phyloP scores from a whole-genome alignment of 1,139 yeast genomes.

The Hansenula anomala region DNA sequence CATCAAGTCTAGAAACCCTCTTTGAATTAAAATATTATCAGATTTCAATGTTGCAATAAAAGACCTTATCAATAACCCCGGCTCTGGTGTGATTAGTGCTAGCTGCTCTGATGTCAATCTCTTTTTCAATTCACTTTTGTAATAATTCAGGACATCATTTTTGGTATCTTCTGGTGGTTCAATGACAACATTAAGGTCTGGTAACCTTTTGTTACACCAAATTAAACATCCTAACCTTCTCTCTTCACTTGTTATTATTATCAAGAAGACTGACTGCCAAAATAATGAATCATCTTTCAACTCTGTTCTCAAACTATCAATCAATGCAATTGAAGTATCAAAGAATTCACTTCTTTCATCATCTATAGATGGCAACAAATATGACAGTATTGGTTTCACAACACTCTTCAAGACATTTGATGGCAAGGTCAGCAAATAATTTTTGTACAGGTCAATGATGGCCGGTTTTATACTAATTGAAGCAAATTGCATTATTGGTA shows the following conservation, averaged over 20 bases:
- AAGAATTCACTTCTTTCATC: conserved; percentile 88
- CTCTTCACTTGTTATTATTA: conserved; percentile 74
- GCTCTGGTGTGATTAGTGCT: conserved; percentile 61
- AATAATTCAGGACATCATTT: conserved; percentile 9
- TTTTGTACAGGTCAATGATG: conserved; percentile 55
- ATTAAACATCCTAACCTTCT: conserved; percentile 77
- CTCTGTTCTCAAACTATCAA: conserved; percentile 56
- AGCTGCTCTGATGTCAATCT: conserved; percentile 11
- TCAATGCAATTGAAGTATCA: conserved; percentile 48
- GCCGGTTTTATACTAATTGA: conserved; percentile 84
- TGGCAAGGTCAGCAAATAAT: conserved; percentile 50
- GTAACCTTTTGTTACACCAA: conserved; percentile 68
- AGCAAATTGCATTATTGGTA: conserved; percentile 83
- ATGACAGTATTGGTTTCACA: conserved; percentile 64
- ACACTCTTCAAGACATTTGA: conserved; percentile 44
- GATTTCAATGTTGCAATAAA: conserved; percentile 62
- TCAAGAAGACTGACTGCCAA: conserved; percentile 79
- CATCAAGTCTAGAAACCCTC: conserved; percentile 85
- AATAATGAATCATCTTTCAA: conserved; percentile 68
- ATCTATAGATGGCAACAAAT: conserved; percentile 83
- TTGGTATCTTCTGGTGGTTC: conserved; percentile 16
- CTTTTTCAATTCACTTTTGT: conserved; percentile 7
- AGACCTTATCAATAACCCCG: conserved; percentile 74
- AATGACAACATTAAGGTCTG: conserved; percentile 39
- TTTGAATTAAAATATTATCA: conserved; percentile 65